A percentile compares a stretch with the other conserved stretches of the same genome.
Evolutionary conservation across 805 yeast genomes (phyloP).

Genomic region (Brettanomyces sp.): DNA sequence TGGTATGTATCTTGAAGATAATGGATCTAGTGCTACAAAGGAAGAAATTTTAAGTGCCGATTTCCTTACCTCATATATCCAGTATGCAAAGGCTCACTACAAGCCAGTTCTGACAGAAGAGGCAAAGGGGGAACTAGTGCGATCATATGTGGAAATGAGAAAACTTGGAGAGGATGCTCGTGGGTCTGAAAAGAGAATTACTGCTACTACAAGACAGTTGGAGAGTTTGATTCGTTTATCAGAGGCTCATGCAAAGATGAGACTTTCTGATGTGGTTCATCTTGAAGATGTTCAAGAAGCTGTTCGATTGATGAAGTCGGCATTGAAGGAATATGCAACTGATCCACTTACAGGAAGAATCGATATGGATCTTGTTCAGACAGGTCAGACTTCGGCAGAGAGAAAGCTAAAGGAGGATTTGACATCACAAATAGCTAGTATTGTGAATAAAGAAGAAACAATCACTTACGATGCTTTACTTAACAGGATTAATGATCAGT

Average conservation of each 20-base stretch:
- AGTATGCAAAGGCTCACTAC: constrained; percentile 81
- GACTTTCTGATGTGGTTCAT: constrained; percentile 63
- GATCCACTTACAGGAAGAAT: constrained; percentile 96
- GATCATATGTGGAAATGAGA: constrained; percentile 87
- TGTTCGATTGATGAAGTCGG: constrained; percentile 83
- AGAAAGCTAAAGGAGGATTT: constrained; percentile 69
- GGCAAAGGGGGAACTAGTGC: constrained; percentile 79
- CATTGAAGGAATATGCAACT: constrained; percentile 95
- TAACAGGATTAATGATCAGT: constrained; percentile 55
- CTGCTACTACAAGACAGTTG: constrained; percentile 96
- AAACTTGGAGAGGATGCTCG: constrained; percentile 87
- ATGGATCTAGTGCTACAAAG: constrained; percentile 59
- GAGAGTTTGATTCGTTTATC: constrained; percentile 91
- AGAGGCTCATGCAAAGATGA: constrained; percentile 97
- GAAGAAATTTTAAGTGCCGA: constrained; percentile 77
- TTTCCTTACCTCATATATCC: constrained; percentile 78
- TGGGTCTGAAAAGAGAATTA: constrained; percentile 78
- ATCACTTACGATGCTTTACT: constrained; percentile 53
- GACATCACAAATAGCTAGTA: constrained; percentile 45
- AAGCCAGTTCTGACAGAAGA: constrained; percentile 73
- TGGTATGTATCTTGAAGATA: constrained; percentile 82
- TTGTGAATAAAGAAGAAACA: constrained; percentile 41
- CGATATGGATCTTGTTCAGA: constrained; percentile 94
- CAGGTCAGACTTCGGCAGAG: constrained; percentile 87
- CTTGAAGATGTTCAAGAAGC: constrained; percentile 85